Evolutionary conservation across 2,329 filamentous ascomycete genomes (phyloP), one percentile per base, ranked within the genome.

Genomic region (Didymella pinodella): DNA sequence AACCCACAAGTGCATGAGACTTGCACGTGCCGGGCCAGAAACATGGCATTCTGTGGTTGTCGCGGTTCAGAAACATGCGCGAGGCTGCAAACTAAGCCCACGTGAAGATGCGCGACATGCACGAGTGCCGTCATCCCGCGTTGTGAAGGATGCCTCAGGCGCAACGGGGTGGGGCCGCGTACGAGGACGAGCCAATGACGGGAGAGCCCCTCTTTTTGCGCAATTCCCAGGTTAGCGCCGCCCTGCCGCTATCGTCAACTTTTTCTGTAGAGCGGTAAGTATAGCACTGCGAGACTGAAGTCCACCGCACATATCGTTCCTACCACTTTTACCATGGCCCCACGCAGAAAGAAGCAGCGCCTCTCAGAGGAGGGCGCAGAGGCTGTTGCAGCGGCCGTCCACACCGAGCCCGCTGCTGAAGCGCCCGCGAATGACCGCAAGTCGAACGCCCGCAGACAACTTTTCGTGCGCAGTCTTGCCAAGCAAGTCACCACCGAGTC

Each of bases 391-490:
- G 41, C 14, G 22, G 41, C 41, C 1, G 6, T 25, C 41, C 26
- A 7, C 41, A 44, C 25, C 14, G 22, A n/a, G 16, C 14, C 41
- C 22, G 41, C 41, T 25, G 41, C 68, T 34, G 52, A 52, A 38
- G 58, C 54, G 34, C 52, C 57, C 10, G 38, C 57, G 25, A 59
- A 63, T 34, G 67, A 63, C 26, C 56, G 60, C 54, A 77, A 70
- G 63, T 69, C 62, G 59, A 70, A 61, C 65, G 76, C 64, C 74
- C 94, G 45, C 56, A 64, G 67, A 61, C 71, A 73, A 61, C 87
- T 99, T 66, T 99, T 99, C 80, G 89, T 99, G 65, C 91, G 94
- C 69, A 93, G 91, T 49, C 85, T 99, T 47, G 91, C 93, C 20
- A 80, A 89, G 22, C 85, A 84, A 25, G 89, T 90, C 36, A 98